Percentiles rank a stretch among this genome's conserved stretches.
phyloP scores from a whole-genome alignment of 2,329 filamentous ascomycete genomes.

The Pestalotiopsis sp. region DNA sequence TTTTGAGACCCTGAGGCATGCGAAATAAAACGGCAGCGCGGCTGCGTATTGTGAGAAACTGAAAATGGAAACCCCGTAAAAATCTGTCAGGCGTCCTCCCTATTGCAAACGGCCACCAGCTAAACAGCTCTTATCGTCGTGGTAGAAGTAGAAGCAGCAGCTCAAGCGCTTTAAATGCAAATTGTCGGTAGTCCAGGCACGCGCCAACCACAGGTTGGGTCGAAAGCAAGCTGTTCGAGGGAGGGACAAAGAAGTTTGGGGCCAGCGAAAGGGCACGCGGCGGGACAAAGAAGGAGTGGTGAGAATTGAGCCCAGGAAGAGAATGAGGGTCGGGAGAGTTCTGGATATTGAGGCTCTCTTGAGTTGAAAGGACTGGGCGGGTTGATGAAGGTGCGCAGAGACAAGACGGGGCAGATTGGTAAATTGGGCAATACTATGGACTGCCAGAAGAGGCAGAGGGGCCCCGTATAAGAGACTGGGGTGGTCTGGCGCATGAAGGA shows the following conservation, averaged over 20 bases:
- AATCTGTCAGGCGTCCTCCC: background rate
- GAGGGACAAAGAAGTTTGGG: background rate
- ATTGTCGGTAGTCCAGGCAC: background rate
- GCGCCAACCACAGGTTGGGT: conserved; percentile 5
- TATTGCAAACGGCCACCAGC: background rate
- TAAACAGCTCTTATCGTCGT: background rate
- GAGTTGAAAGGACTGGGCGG: background rate
- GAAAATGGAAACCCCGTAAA: background rate
- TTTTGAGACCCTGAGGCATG: background rate
- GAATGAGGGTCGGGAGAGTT: conserved; percentile 6
- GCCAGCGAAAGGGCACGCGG: background rate
- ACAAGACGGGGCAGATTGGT: background rate
- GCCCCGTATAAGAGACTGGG: conserved; percentile 7
- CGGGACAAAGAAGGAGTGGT: background rate
- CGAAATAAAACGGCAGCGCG: conserved; percentile 6
- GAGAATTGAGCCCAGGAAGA: background rate
- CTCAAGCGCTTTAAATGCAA: background rate
- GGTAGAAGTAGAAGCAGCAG: background rate
- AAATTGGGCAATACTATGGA: background rate
- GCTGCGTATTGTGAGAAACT: conserved; percentile 2
- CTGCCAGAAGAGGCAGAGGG: conserved; percentile 11
- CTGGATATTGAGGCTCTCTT: conserved; percentile 10
- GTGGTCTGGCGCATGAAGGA: conserved; percentile 7
- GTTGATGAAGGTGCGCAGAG: conserved; percentile 9
- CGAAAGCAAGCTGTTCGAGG: background rate